Conservation (phyloP, 805 yeast species). For the Wickerhamiella spandovensis region DNA sequence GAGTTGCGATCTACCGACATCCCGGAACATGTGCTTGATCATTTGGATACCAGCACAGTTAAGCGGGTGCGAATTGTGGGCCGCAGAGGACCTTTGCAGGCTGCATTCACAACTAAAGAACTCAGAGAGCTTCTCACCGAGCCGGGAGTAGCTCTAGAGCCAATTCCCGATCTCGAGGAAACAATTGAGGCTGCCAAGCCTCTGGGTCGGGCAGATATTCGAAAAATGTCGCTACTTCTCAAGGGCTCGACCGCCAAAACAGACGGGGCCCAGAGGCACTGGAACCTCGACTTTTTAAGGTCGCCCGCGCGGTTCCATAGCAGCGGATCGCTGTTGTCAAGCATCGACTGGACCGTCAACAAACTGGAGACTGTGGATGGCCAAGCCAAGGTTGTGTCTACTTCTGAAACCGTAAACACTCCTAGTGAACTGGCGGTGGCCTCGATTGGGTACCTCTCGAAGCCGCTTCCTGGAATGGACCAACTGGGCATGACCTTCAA, state of each 20-base stretch:
- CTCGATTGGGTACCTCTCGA: constrained; percentile 73
- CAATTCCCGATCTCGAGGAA: constrained; percentile 4
- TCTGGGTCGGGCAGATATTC: constrained; percentile 13
- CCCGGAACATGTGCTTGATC: constrained; percentile 41
- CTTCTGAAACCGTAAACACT: constrained; percentile 22
- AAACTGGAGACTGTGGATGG: constrained; percentile 29
- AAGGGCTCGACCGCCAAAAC: constrained; percentile 4
- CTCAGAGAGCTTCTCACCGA: constrained; percentile 58
- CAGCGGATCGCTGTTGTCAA: constrained; percentile 29
- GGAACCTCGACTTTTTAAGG: constrained; percentile 60
- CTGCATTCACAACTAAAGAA: constrained; percentile 88
- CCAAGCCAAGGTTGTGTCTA: constrained; percentile 25
- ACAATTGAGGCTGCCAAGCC: not conserved
- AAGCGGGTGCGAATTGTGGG: constrained; percentile 61
- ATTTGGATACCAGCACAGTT: constrained; percentile 42
- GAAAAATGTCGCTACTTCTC: constrained; percentile 12
- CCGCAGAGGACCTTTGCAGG: constrained; percentile 70
- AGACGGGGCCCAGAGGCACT: constrained; percentile 25
- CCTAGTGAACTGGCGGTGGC: constrained; percentile 57
- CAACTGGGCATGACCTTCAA: constrained; percentile 39
- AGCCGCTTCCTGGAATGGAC: constrained; percentile 45
- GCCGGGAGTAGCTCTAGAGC: constrained; percentile 10
- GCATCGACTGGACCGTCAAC: constrained; percentile 40
- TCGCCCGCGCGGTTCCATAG: constrained; percentile 44
- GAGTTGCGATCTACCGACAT: constrained; percentile 67